These are phyloP conservation scores for Alternaria gansuensis DNA, from an alignment of 2,329 filamentous ascomycete species.

Conservation along the genomic window DNA sequence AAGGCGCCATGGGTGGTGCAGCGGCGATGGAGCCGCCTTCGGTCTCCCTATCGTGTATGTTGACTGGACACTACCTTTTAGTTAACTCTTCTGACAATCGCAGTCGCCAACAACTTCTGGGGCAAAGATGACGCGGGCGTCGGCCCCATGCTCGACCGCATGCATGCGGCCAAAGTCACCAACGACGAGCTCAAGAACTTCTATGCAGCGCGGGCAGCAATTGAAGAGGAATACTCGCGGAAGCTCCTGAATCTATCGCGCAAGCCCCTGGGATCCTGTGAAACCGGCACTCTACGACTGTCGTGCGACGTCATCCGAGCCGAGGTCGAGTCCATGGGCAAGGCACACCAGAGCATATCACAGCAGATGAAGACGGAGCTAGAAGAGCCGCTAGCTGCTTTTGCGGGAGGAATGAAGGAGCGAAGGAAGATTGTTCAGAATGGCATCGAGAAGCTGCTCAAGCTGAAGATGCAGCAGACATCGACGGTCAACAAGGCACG, in stretches of 20 bases:
- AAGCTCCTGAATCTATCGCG: slow-evolving; percentile 86
- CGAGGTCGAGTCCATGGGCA: slow-evolving; percentile 92
- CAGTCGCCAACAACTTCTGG: slow-evolving; percentile 99
- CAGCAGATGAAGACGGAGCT: slow-evolving; percentile 95
- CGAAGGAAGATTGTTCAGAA: slow-evolving; percentile 94
- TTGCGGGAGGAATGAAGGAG: slow-evolving; percentile 95
- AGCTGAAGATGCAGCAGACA: slow-evolving; percentile 92
- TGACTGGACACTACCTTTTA: background rate
- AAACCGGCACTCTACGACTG: slow-evolving; percentile 80
- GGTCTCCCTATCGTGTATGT: slow-evolving; percentile 72
- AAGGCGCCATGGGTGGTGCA: slow-evolving; percentile 66
- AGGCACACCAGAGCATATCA: slow-evolving; percentile 89
- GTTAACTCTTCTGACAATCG: slow-evolving; percentile 41
- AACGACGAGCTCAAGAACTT: slow-evolving; percentile 88
- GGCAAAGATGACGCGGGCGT: slow-evolving; percentile 98
- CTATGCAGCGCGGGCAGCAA: slow-evolving; percentile 87
- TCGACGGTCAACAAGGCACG: slow-evolving; percentile 92
- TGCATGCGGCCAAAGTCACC: slow-evolving; percentile 93
- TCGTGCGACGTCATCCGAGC: slow-evolving; percentile 88
- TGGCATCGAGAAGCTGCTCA: slow-evolving; percentile 92
- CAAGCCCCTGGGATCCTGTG: slow-evolving; percentile 88
- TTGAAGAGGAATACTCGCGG: slow-evolving; percentile 95
- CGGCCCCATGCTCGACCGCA: slow-evolving; percentile 86
- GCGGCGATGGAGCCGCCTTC: slow-evolving; percentile 67
- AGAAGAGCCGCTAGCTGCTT: slow-evolving; percentile 90